Conservation (phyloP, 108 stramenopile species). For the Cyclostephanos tholiformis region DNA sequence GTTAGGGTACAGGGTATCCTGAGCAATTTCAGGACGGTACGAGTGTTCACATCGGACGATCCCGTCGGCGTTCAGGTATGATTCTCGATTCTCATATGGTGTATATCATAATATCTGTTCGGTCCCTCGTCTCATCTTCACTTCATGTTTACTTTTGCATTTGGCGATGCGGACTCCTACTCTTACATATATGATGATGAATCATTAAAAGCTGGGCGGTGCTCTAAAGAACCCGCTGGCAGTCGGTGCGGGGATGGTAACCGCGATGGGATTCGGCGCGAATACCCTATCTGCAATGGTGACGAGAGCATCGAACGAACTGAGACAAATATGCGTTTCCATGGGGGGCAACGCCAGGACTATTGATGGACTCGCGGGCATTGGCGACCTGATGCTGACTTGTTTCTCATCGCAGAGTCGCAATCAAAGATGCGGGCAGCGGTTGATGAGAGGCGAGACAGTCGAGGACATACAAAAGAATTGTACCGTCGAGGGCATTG, state of each 20-base stretch:
- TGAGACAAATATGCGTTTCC: constrained; percentile 61
- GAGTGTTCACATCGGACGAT: constrained; percentile 84
- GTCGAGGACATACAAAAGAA: constrained; percentile 67
- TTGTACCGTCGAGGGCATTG: constrained; percentile 71
- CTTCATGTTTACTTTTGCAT: background rate
- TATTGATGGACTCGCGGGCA: constrained; percentile 74
- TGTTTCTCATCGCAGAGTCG: constrained; percentile 75
- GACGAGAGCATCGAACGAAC: constrained; percentile 75
- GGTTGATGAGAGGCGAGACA: constrained; percentile 76
- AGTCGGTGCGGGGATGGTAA: constrained; percentile 85
- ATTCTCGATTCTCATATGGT: background rate
- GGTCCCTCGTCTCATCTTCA: background rate
- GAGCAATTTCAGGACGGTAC: constrained; percentile 52
- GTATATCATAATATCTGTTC: too few relatives aligned
- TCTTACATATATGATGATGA: too few relatives aligned
- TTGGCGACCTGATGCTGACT: constrained; percentile 89
- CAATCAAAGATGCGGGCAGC: constrained; percentile 73
- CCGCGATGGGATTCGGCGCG: constrained; percentile 77
- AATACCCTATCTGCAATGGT: constrained; percentile 87
- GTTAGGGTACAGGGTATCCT: constrained; percentile 49
- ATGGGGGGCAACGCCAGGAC: constrained; percentile 83
- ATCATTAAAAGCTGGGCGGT: constrained; percentile 79
- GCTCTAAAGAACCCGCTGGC: constrained; percentile 89
- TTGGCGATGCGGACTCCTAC: too few relatives aligned
- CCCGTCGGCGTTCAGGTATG: constrained; percentile 36